Evolutionary conservation across 2,329 filamentous ascomycete genomes (phyloP).

Genomic region (Epichloe gansuensis): DNA sequence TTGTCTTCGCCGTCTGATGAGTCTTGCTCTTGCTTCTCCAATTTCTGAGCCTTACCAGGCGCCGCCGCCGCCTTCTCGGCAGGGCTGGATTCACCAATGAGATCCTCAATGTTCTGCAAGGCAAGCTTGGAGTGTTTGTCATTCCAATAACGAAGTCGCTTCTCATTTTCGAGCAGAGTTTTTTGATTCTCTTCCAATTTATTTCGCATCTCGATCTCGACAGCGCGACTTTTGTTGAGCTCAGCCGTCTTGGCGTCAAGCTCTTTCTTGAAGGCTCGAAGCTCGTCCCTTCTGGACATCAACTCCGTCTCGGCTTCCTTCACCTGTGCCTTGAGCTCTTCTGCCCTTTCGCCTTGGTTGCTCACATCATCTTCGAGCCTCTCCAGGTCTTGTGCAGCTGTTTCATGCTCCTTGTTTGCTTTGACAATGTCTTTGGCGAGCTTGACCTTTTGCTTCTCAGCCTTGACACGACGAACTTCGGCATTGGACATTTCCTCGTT

Average conservation of each 20-base stretch:
- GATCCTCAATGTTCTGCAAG: conserved; percentile 67
- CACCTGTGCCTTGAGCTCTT: conserved; percentile 57
- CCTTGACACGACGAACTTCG: conserved; percentile 81
- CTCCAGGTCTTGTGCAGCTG: conserved; percentile 59
- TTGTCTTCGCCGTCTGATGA: conserved; percentile 12
- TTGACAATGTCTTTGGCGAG: conserved; percentile 72
- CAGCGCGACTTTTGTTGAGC: conserved; percentile 75
- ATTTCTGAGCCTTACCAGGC: conserved; percentile 15
- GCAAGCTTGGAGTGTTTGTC: conserved; percentile 77
- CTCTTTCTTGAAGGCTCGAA: conserved; percentile 67
- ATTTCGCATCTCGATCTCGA: conserved; percentile 97
- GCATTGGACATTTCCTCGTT: conserved; percentile 74
- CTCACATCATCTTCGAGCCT: conserved; percentile 66
- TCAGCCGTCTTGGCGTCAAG: conserved; percentile 76
- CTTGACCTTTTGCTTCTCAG: conserved; percentile 82
- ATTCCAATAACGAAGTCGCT: conserved; percentile 71
- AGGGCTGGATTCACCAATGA: conserved; percentile 30
- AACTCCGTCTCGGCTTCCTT: conserved; percentile 74
- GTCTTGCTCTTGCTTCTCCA: conserved; percentile 11
- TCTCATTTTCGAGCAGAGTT: conserved; percentile 71
- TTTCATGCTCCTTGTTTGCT: conserved; percentile 65
- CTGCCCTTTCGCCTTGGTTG: conserved; percentile 62
- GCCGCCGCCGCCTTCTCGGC: conserved; percentile 10
- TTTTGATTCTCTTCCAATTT: conserved; percentile 96
- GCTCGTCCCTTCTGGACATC: conserved; percentile 64